Evolutionary conservation across 495 filamentous ascomycete species (phyloP).

Genomic region (Podospora pseudopauciseta): DNA sequence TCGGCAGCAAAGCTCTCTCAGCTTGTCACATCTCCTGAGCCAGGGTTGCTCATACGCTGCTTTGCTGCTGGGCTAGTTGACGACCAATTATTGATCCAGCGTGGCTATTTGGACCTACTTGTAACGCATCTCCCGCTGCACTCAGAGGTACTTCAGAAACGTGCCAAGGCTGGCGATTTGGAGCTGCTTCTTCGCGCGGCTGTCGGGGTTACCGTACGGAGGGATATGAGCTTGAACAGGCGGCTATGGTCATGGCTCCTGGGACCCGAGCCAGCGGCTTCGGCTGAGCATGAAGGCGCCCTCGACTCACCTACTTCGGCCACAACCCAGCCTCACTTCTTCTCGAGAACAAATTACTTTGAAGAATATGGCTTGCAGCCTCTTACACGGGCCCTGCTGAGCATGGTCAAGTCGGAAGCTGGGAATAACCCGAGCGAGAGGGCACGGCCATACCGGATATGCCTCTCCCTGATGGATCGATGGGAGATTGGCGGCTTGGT

Average conservation of each 20-base stretch:
- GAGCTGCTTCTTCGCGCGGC: slow-evolving; percentile 79
- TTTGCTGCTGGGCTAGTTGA: slow-evolving; percentile 88
- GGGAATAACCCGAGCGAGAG: slow-evolving; percentile 59
- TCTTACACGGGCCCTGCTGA: slow-evolving; percentile 68
- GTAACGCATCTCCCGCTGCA: slow-evolving; percentile 90
- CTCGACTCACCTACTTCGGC: slow-evolving; percentile 48
- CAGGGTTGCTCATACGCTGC: slow-evolving; percentile 82
- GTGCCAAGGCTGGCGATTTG: slow-evolving; percentile 67
- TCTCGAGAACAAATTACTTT: slow-evolving; percentile 68
- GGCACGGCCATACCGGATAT: slow-evolving; percentile 86
- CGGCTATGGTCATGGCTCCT: slow-evolving; percentile 96
- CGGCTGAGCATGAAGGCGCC: slow-evolving; percentile 43
- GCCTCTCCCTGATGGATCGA: slow-evolving; percentile 91
- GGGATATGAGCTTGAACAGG: slow-evolving; percentile 95
- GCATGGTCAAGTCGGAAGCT: slow-evolving; percentile 61
- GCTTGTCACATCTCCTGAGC: slow-evolving; percentile 86
- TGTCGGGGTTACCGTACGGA: slow-evolving; percentile 73
- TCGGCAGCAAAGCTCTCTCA: slow-evolving; percentile 54
- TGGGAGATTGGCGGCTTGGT: slow-evolving; percentile 94
- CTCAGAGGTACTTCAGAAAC: slow-evolving; percentile 72
- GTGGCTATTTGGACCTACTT: slow-evolving; percentile 88
- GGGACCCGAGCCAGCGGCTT: slow-evolving; percentile 64
- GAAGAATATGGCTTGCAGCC: slow-evolving; percentile 69
- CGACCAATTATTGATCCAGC: slow-evolving; percentile 84
- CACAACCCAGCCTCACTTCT: slow-evolving; percentile 41